phyloP scores from a whole-genome alignment of 1,284 basidiomycete genomes.

The Cryptococcus depauperatus region DNA sequence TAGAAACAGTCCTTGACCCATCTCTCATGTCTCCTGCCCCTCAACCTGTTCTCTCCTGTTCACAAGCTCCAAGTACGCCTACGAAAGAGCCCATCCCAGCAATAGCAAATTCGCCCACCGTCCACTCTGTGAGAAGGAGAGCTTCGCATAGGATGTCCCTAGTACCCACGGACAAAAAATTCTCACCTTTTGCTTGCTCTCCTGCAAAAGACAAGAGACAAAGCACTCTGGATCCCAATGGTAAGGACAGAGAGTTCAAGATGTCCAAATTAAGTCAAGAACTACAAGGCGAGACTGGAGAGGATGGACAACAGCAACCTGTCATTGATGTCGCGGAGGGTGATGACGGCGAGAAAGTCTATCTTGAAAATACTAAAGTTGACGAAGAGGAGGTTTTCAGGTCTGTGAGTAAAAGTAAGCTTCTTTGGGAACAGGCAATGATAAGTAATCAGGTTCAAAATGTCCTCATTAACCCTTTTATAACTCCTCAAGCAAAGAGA shows the following conservation, averaged over 20 bases:
- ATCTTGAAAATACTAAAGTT: constrained; percentile 30
- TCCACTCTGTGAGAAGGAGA: constrained; percentile 12
- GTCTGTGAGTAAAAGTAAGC: too few relatives aligned
- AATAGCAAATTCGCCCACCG: neutral
- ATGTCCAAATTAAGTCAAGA: constrained; percentile 13
- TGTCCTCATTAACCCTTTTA: constrained; percentile 21
- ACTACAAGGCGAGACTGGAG: constrained; percentile 5
- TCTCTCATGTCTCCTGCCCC: constrained; percentile 4
- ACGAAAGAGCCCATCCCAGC: neutral
- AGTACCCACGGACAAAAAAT: constrained; percentile 33
- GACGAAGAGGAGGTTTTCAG: constrained; percentile 3
- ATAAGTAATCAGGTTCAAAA: neutral
- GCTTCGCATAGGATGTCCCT: constrained; percentile 34
- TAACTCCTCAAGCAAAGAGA: constrained; percentile 25
- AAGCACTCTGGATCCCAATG: constrained; percentile 14
- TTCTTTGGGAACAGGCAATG: too few relatives aligned
- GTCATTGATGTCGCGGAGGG: constrained; percentile 28
- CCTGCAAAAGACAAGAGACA: constrained; percentile 24
- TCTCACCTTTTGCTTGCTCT: constrained; percentile 25
- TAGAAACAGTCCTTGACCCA: constrained; percentile 5
- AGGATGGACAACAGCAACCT: constrained; percentile 11
- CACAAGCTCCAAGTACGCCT: neutral
- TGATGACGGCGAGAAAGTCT: constrained; percentile 37
- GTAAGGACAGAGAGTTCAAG: constrained; percentile 3
- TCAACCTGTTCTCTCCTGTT: constrained; percentile 4